Evolutionary conservation across 306 rosid genomes (phyloP).

Genomic region (Cicer arietinum): DNA sequence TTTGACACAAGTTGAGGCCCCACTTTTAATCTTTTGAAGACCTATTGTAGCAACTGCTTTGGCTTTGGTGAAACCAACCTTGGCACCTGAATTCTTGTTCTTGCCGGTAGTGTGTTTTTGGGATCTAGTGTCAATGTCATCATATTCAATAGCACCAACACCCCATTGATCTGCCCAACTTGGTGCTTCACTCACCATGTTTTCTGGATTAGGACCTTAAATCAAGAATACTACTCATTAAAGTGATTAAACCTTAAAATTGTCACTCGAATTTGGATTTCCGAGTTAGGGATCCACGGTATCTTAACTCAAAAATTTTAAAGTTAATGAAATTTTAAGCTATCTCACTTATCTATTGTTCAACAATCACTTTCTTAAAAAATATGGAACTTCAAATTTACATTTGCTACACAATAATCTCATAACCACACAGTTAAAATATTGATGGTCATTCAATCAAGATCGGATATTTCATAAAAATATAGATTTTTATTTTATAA

Average conservation of each 20-base stretch:
- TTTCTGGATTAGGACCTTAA: slow-evolving; percentile 16
- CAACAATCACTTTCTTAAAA: no score
- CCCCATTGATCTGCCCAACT: slow-evolving; percentile 98
- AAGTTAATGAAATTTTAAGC: no score
- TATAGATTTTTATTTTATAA: no score
- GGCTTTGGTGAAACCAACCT: slow-evolving; percentile 65
- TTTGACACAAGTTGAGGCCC: slow-evolving; percentile 64
- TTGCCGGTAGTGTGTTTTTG: slow-evolving; percentile 44
- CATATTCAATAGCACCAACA: slow-evolving; percentile 68
- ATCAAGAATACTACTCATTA: slow-evolving; percentile 21
- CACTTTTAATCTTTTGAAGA: slow-evolving; percentile 62
- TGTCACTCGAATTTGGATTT: no score
- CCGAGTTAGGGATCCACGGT: no score
- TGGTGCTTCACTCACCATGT: slow-evolving; percentile 70
- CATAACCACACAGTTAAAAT: no score
- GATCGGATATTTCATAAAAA: no score
- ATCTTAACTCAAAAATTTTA: no score
- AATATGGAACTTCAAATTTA: no score
- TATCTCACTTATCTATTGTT: no score
- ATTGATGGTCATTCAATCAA: no score
- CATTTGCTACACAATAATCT: no score
- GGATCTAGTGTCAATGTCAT: slow-evolving; percentile 50
- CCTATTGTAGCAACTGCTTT: slow-evolving; percentile 64
- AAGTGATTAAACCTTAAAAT: background rate
- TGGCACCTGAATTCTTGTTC: slow-evolving; percentile 62